Conservation (phyloP, 1,284 basidiomycete species). For the Ceratorhiza oryzae-sativae region DNA sequence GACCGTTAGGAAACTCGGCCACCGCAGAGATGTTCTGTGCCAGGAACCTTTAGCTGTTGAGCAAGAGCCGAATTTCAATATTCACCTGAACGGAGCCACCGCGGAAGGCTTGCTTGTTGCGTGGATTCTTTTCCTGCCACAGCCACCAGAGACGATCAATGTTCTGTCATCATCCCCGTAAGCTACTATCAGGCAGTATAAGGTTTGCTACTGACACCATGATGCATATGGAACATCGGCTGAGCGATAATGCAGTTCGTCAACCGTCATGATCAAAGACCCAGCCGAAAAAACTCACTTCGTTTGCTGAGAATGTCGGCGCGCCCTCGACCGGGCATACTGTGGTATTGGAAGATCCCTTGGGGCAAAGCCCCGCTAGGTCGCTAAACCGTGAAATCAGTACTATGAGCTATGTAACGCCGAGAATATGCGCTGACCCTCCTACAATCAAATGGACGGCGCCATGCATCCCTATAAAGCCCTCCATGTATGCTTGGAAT, state of each 20-base stretch:
- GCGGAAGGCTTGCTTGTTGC: conserved; percentile 11
- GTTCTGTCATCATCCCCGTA: not conserved
- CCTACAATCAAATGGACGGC: conserved; percentile 17
- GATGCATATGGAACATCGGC: conserved; percentile 34
- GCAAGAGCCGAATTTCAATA: not conserved
- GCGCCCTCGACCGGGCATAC: conserved; percentile 12
- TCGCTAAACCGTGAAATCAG: not conserved
- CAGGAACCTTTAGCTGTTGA: not conserved
- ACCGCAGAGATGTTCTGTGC: not conserved
- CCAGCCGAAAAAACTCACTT: not conserved
- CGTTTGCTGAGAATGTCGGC: conserved; percentile 26
- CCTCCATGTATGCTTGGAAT: conserved; percentile 14
- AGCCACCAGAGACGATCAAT: conserved; percentile 31
- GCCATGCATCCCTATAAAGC: conserved; percentile 14
- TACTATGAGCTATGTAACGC: not conserved
- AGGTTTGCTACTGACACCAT: not conserved
- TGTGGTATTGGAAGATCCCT: conserved; percentile 12
- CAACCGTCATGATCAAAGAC: not conserved
- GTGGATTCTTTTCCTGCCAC: conserved; percentile 22
- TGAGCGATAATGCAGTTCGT: not conserved
- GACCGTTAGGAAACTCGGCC: conserved; percentile 2
- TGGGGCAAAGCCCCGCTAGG: conserved; percentile 9
- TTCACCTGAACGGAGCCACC: conserved; percentile 11
- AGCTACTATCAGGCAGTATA: not conserved
- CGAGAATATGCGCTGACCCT: not conserved